These are phyloP conservation scores for Tilletia horrida DNA, from an alignment of 1,284 basidiomycete species.

Conservation along the genomic window DNA sequence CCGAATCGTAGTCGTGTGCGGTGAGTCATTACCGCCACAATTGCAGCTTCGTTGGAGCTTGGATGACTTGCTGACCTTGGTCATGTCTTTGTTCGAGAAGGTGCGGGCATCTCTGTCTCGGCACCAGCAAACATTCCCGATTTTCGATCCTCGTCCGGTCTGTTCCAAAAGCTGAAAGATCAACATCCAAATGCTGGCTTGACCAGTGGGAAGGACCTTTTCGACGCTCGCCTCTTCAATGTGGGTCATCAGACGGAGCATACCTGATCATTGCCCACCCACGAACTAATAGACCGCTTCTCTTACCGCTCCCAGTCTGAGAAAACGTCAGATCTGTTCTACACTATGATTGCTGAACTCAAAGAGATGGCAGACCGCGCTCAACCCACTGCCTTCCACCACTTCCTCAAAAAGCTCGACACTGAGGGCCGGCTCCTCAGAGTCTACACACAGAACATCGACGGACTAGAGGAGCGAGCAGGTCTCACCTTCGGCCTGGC, in stretches of 20 bases:
- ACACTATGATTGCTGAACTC: conserved; percentile 87
- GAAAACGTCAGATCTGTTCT: conserved; percentile 79
- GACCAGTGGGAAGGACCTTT: conserved; percentile 77
- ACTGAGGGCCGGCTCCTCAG: conserved; percentile 77
- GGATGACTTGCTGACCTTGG: conserved; percentile 23
- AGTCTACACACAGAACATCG: conserved; percentile 93
- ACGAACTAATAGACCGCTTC: not conserved
- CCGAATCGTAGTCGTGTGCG: conserved; percentile 78
- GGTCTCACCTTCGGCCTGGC: conserved; percentile 62
- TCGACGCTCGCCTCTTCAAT: conserved; percentile 83
- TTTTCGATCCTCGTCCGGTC: conserved; percentile 77
- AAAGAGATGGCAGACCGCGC: conserved; percentile 76
- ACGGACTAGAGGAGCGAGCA: conserved; percentile 78
- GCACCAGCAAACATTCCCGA: conserved; percentile 84
- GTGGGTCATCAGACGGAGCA: no score
- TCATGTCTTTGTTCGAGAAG: conserved; percentile 56
- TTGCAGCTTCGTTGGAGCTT: conserved; percentile 3
- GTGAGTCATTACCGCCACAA: no score
- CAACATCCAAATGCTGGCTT: conserved; percentile 71
- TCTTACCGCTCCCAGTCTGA: conserved; percentile 31
- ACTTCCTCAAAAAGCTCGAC: conserved; percentile 80
- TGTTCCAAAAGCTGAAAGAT: conserved; percentile 73
- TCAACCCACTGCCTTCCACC: conserved; percentile 78
- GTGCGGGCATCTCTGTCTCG: conserved; percentile 78
- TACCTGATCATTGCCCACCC: no score